A percentile compares a stretch with the other conserved stretches of the same genome.
Conservation (phyloP, 305 asterid species). For the Fraxinus angustifolia region DNA sequence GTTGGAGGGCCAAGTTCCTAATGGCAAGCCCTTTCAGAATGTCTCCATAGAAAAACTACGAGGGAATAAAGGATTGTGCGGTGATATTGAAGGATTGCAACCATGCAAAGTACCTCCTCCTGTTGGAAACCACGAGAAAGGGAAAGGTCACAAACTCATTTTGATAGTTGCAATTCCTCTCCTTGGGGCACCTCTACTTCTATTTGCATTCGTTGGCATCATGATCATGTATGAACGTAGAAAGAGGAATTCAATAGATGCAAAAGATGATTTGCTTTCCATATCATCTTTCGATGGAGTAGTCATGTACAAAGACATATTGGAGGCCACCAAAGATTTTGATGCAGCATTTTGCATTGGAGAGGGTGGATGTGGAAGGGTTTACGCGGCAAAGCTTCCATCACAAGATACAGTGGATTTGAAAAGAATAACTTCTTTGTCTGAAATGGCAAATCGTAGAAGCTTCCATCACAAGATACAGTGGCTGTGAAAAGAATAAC, state of each 20-base stretch:
- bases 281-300: constrained; percentile 1
- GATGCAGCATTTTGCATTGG: not conserved
- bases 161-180: constrained; percentile 22
- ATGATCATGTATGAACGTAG: not conserved
- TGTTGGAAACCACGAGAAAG: not conserved
- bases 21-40: constrained; percentile 14
- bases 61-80: constrained; percentile 32
- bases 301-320: not conserved
- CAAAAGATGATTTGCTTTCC: not conserved
- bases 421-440: too few species aligned
- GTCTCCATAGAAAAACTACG: constrained; percentile 13
- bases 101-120: not conserved
- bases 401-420: not conserved
- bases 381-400: not conserved
- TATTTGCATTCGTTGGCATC: not conserved
- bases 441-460: not conserved
- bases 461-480: not conserved
- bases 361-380: not conserved
- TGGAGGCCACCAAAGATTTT: not conserved
- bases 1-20: constrained; percentile 27
- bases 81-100: constrained; percentile 15
- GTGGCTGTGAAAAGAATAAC: too few species aligned
- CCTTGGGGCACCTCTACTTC: constrained; percentile 17
- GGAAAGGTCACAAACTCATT: not conserved
- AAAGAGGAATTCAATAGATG: not conserved